Base-by-base conservation (phyloP, 1,284 basidiomycete genomes). In the Cystobasidium sp. region DNA sequence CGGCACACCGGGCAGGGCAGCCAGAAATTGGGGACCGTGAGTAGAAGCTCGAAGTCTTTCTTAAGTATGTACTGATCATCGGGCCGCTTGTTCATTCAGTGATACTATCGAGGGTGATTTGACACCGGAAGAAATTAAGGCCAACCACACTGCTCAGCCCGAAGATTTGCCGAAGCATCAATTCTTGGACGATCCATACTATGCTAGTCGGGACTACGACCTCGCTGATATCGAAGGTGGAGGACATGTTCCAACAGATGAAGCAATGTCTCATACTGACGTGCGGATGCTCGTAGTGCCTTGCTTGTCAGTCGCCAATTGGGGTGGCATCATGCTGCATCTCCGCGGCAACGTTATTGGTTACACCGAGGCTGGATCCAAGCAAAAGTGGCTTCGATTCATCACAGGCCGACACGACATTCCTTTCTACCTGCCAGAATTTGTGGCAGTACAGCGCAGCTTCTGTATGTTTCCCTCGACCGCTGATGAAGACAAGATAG, bases 321-420 rank as follows among this genome's bases (percentile, higher is more conserved):
- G 64, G 64, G 64, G 82, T 37, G 81, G 81, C 18, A 81, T 80
- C 66, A 66, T 76, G 0, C 78, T 82, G 0, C 81, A 82, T 72
- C 77, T 82, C 5, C 79, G 81, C 12, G 81, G 81, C 37, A 82
- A 82, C 72, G 79, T 82, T 6, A 64, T 80, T 3, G 81, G 81
- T 14, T 82, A 82, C 72, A 47, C 80, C 20, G 79, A 80, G 39
- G 81, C 80, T 1, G 78, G 78, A 1, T 78, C 80, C 6, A 77
- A 75, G 69, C 77, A 81, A 75, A 82, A 82, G 75, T 82, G 81
- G 81, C 78, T 82, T 9, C 80, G 77, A 68, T 79, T 81, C 72
- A 81, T 81, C 58, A 78, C 79, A 3, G 82, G 82, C 8, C 75
- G 81, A 14, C 81, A 82, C 73, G 82, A 82, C 68, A 59, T 82